Evolutionary conservation across 352 stramenopile species (phyloP).

Genomic region (Aphanomyces stellatus): DNA sequence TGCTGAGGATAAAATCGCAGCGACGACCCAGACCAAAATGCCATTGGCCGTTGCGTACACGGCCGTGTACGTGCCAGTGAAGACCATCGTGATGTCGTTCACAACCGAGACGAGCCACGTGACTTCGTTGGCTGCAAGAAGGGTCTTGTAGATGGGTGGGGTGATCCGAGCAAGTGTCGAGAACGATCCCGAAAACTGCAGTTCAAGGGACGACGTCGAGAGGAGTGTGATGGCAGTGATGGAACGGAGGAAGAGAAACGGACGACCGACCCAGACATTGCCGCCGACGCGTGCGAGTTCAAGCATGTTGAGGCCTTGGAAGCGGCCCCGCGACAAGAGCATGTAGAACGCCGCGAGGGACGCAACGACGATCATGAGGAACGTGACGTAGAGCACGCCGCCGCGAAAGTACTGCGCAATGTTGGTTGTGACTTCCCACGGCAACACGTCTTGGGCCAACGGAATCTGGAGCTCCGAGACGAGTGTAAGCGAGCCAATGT

Average conservation of each 20-base stretch:
- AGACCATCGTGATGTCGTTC: background rate
- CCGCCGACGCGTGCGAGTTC: constrained; percentile 4
- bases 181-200: background rate
- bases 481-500: background rate
- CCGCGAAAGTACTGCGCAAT: background rate
- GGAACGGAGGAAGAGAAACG: background rate
- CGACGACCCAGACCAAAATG: background rate
- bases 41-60: constrained; percentile 6
- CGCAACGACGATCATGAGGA: constrained; percentile 3
- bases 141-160: background rate
- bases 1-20: background rate
- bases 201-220: background rate
- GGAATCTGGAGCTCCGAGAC: background rate
- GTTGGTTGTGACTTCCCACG: background rate
- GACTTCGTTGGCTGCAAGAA: background rate
- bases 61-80: background rate
- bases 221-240: background rate
- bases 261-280: constrained; percentile 9
- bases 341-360: background rate
- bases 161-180: background rate
- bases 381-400: constrained; percentile 1
- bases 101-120: constrained; percentile 6
- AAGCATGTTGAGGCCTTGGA: constrained; percentile 6
- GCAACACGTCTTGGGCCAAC: background rate
- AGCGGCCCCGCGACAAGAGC: background rate